A percentile compares a stretch with the other conserved stretches of the same genome.
Conservation (phyloP, 1,284 basidiomycete genomes). For the Naganishia sp. region DNA sequence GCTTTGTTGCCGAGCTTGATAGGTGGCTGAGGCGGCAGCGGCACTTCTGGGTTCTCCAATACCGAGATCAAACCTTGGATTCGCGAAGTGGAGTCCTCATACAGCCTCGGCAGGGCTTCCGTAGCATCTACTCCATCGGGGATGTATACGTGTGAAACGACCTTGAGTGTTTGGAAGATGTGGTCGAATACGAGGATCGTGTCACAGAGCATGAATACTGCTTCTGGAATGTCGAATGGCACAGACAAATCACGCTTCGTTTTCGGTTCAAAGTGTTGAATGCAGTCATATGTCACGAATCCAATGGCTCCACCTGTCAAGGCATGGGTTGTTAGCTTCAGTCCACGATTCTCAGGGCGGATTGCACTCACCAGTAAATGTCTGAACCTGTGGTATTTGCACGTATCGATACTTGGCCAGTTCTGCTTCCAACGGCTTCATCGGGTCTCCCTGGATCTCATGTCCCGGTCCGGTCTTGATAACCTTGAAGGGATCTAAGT, state of each 20-base stretch:
- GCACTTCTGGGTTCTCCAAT: conserved; percentile 63
- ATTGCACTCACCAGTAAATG: conserved; percentile 68
- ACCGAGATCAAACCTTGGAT: conserved; percentile 71
- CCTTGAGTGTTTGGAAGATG: conserved; percentile 89
- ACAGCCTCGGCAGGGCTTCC: conserved; percentile 70
- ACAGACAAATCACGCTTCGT: conserved; percentile 66
- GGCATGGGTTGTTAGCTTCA: background rate
- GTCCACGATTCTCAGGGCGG: background rate
- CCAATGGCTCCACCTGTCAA: conserved; percentile 85
- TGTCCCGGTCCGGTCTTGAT: conserved; percentile 84
- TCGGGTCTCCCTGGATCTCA: conserved; percentile 83
- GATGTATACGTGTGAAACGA: conserved; percentile 92
- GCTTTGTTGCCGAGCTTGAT: conserved; percentile 64
- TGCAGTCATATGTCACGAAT: conserved; percentile 94
- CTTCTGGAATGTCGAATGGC: conserved; percentile 87
- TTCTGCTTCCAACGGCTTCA: conserved; percentile 79
- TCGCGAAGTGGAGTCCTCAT: conserved; percentile 77
- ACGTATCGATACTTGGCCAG: conserved; percentile 85
- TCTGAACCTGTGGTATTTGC: conserved; percentile 84
- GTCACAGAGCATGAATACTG: conserved; percentile 95
- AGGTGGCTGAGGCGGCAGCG: conserved; percentile 59
- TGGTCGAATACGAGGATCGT: conserved; percentile 96
- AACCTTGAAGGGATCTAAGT: conserved; percentile 79
- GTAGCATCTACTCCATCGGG: conserved; percentile 57
- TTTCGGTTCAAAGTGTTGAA: conserved; percentile 95